Conservation (phyloP, 2,329 filamentous ascomycete genomes). For the Trichoderma koningii region DNA sequence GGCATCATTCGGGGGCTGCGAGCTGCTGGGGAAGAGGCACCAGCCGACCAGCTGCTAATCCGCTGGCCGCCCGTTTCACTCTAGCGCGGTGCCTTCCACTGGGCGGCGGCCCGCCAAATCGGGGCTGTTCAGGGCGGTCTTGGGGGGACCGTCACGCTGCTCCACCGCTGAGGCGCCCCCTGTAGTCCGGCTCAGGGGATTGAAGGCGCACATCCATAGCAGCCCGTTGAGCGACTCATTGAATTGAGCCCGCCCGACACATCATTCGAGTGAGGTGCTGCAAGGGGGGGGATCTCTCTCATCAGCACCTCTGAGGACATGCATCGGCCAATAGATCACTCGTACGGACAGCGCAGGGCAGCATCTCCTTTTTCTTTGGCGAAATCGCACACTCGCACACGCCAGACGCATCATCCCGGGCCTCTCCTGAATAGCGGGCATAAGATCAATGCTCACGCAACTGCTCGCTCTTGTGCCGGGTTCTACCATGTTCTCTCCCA, state of each 20-base stretch:
- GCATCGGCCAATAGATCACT: no score
- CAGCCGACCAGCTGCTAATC: background rate
- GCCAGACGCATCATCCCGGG: background rate
- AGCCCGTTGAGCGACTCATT: no score
- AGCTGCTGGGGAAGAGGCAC: background rate
- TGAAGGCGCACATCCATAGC: background rate
- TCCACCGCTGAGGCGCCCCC: background rate
- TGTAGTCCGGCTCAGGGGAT: background rate
- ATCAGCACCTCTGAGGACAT: no score
- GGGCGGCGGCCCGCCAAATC: background rate
- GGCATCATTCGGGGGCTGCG: background rate
- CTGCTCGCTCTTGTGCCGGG: background rate
- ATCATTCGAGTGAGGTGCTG: background rate
- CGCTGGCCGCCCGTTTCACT: background rate
- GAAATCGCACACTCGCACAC: constrained; percentile 3
- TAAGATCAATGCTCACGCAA: background rate
- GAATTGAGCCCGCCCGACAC: no score
- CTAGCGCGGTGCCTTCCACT: background rate
- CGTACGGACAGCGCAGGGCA: background rate
- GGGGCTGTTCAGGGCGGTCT: constrained; percentile 1
- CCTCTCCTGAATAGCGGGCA: constrained; percentile 6
- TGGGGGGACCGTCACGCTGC: background rate
- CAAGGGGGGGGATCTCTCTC: background rate
- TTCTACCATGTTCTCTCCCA: background rate
- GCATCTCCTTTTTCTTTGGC: constrained; percentile 6